Evolutionary conservation across 345 rosid genomes (phyloP), one percentile per base, ranked within the genome.

Genomic region (Hypericum androsaemum): DNA sequence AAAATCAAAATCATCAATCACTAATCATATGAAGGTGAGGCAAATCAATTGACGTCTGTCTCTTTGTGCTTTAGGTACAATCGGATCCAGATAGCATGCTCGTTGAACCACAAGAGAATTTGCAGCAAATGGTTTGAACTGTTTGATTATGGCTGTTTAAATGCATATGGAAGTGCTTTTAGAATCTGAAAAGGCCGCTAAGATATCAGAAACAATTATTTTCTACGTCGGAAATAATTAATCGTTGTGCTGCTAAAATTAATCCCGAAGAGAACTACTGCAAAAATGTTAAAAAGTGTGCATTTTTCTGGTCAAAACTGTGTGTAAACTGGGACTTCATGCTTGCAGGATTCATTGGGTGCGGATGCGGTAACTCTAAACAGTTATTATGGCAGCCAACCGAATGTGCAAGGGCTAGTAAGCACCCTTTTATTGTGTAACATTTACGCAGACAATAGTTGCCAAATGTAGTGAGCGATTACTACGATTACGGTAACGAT

Each of bases 111-210:
- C 78, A 78, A 48, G 88, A 82, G 52, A 69, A 74, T 73, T 64
- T 74, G 77, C 88, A 75, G 35, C 85, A 79, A 66, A 74, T 79
- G 88, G 88, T 82, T 48, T 57, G 85, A 64, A 46, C 17, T 41
- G 13, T 17, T 45, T 43, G 7, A 43, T 43, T n/a, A n/a, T 7
- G 14, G 47, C 12, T 7, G 47, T 60, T 12, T 40, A 16, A 39
- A 41, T 12, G 35, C 46, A 15, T 41, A 35, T 46, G 39, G 11
- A 36, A 40, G n/a, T 16, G 41, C 4, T 12, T 61, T 41, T 43
- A 7, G 48, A 22, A 36, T 43, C 14, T 38, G 17, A 15, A 22
- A 52, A 45, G 40, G 4, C 32, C 32, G 4, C 22, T 35, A 47
- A 22, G 2, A 37, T n/a, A 7, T 6, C 1, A 15, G n/a, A 14